Conservation (phyloP, 2,329 filamentous ascomycete genomes). For the Cadophora malorum region DNA sequence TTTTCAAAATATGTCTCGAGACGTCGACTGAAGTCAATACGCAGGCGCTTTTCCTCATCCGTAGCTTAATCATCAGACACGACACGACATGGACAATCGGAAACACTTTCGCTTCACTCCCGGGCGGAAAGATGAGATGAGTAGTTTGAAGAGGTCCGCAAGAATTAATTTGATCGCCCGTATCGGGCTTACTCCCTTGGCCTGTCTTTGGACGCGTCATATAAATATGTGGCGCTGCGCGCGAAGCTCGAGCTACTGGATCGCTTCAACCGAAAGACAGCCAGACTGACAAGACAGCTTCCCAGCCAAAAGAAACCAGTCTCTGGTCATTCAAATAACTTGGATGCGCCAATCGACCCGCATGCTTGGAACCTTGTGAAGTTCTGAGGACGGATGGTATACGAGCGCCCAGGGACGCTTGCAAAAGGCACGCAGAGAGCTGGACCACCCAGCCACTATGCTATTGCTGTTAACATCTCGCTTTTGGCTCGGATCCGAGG, state of each 20-base stretch:
- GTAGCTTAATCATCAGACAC: not conserved
- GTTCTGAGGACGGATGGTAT: not conserved
- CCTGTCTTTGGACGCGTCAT: conserved; percentile 20
- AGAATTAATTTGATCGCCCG: not conserved
- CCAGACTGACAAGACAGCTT: no score
- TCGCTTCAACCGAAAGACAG: not conserved
- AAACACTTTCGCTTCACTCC: conserved; percentile 1
- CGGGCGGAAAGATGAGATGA: not conserved
- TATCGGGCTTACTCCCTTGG: conserved; percentile 9
- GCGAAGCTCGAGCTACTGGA: conserved; percentile 1
- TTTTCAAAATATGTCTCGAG: not conserved
- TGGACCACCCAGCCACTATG: not conserved
- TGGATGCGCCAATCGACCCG: conserved; percentile 15
- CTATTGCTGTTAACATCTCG: not conserved
- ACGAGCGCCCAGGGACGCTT: conserved; percentile 3
- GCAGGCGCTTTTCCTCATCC: not conserved
- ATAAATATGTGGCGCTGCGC: conserved; percentile 17
- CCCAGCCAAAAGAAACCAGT: conserved; percentile 5
- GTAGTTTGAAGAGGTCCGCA: not conserved
- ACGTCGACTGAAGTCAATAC: conserved; percentile 3
- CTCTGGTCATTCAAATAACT: not conserved
- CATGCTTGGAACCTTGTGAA: conserved; percentile 5
- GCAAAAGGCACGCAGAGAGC: no score
- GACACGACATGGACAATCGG: not conserved
- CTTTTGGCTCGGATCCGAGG: not conserved